Conservation (phyloP, 108 stramenopile species). For the Seminavis robusta region DNA sequence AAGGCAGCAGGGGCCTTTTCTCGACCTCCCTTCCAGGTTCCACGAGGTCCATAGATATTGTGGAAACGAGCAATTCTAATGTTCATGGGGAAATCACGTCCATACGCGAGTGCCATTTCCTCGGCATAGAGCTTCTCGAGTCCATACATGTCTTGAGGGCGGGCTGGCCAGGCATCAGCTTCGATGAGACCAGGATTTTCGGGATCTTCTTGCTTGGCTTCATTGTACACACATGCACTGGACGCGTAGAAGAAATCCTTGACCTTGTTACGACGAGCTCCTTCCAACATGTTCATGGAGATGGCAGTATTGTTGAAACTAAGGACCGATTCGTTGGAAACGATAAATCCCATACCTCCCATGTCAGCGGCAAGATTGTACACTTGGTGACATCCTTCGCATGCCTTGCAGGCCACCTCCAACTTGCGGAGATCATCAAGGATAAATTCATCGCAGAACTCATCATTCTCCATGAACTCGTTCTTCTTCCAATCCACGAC, state of each 20-base stretch:
- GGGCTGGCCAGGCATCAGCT: conserved; percentile 97
- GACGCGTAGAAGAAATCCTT: conserved; percentile 95
- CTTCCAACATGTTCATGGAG: conserved; percentile 98
- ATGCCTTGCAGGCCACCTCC: conserved; percentile 90
- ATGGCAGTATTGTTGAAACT: conserved; percentile 99
- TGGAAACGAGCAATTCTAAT: conserved; percentile 95
- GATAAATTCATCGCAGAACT: conserved; percentile 98
- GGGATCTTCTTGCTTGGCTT: conserved; percentile 97
- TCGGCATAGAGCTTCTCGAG: conserved; percentile 98
- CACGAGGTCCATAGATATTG: conserved; percentile 97
- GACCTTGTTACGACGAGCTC: conserved; percentile 84
- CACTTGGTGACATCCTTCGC: conserved; percentile 92
- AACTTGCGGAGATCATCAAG: conserved; percentile 92
- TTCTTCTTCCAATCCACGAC: conserved; percentile 96
- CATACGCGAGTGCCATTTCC: conserved; percentile 98
- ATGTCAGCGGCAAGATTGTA: conserved; percentile 99
- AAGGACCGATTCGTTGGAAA: conserved; percentile 94
- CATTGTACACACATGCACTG: conserved; percentile 99
- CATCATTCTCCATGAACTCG: conserved; percentile 95
- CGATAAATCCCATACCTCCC: conserved; percentile 99
- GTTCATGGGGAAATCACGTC: conserved; percentile 93
- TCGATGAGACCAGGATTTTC: conserved; percentile 94
- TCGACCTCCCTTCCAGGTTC: conserved; percentile 99
- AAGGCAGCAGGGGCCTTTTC: conserved; percentile 99
- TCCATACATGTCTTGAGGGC: conserved; percentile 99